Evolutionary conservation across 352 stramenopile genomes (phyloP).

Genomic region (Phytopythium boreale): DNA sequence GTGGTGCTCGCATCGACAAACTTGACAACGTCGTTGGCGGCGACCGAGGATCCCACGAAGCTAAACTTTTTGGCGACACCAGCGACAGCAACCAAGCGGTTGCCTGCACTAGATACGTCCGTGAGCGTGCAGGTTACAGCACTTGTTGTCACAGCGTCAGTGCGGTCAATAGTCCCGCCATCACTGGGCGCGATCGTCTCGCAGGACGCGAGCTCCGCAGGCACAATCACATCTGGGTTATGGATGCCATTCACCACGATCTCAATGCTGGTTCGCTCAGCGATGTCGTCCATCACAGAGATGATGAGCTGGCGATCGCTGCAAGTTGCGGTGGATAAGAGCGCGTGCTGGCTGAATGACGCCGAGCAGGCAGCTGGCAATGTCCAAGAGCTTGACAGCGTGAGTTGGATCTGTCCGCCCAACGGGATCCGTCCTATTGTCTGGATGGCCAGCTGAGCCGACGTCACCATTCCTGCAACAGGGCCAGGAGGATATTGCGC

Average conservation of each 20-base stretch:
- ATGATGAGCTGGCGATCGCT: constrained; percentile 35
- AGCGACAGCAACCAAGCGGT: constrained; percentile 48
- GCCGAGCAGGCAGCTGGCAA: constrained; percentile 26
- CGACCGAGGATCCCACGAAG: constrained; percentile 42
- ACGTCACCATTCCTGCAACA: constrained; percentile 47
- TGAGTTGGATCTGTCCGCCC: constrained; percentile 31
- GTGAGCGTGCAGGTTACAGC: constrained; percentile 37
- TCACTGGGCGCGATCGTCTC: constrained; percentile 30
- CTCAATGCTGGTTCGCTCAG: constrained; percentile 30
- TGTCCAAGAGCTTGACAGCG: constrained; percentile 45
- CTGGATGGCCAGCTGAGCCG: constrained; percentile 33
- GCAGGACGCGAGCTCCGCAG: constrained; percentile 16
- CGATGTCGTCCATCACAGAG: constrained; percentile 29
- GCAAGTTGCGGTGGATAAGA: constrained; percentile 25
- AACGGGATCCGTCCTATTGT: constrained; percentile 34
- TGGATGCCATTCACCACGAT: constrained; percentile 35
- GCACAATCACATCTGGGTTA: constrained; percentile 42
- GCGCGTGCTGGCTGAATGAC: constrained; percentile 29
- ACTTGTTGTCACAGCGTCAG: constrained; percentile 22
- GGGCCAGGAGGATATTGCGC: constrained; percentile 37
- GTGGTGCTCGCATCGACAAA: constrained; percentile 58
- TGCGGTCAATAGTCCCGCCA: constrained; percentile 46
- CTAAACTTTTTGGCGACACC: constrained; percentile 43
- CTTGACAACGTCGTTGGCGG: constrained; percentile 46
- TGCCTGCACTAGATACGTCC: constrained; percentile 32